Conservation (phyloP, 352 stramenopile species). For the Phytophthora meadii region DNA sequence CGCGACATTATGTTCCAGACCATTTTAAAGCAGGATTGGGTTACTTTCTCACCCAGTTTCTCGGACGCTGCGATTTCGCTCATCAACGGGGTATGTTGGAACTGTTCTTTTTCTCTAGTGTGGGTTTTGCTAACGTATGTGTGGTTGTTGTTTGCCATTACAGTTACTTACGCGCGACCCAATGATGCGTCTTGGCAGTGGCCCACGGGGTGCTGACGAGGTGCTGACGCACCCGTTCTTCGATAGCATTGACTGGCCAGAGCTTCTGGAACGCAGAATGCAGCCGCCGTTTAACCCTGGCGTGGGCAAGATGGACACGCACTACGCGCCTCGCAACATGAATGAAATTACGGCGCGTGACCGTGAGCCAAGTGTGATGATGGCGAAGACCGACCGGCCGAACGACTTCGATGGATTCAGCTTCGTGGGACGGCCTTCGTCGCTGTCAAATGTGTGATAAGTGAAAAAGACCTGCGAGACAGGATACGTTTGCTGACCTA, state of each 20-base stretch:
- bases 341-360: slow-evolving; percentile 90
- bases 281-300: slow-evolving; percentile 89
- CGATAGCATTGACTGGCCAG: slow-evolving; percentile 90
- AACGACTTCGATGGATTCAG: slow-evolving; percentile 93
- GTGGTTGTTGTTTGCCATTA: slow-evolving; percentile 27
- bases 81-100: slow-evolving; percentile 89
- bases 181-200: slow-evolving; percentile 94
- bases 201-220: slow-evolving; percentile 87
- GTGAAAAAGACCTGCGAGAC: slow-evolving; percentile 11
- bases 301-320: slow-evolving; percentile 87
- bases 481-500: slow-evolving; percentile 31
- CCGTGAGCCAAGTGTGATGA: slow-evolving; percentile 79
- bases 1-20: slow-evolving; percentile 93
- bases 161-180: slow-evolving; percentile 97
- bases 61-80: slow-evolving; percentile 89
- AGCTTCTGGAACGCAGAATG: slow-evolving; percentile 85
- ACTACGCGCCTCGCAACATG: slow-evolving; percentile 87
- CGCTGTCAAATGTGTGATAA: slow-evolving; percentile 61
- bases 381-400: slow-evolving; percentile 55
- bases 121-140: slow-evolving; percentile 26
- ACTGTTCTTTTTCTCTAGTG: slow-evolving; percentile 2
- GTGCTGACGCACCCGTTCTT: slow-evolving; percentile 94
- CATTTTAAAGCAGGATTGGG: slow-evolving; percentile 92
- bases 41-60: slow-evolving; percentile 96
- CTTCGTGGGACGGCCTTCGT: slow-evolving; percentile 88